Percentiles rank a stretch among this genome's conserved stretches.
Evolutionary conservation across 179 eudicot genomes (phyloP).

Genomic region (Vitellaria paradoxa): DNA sequence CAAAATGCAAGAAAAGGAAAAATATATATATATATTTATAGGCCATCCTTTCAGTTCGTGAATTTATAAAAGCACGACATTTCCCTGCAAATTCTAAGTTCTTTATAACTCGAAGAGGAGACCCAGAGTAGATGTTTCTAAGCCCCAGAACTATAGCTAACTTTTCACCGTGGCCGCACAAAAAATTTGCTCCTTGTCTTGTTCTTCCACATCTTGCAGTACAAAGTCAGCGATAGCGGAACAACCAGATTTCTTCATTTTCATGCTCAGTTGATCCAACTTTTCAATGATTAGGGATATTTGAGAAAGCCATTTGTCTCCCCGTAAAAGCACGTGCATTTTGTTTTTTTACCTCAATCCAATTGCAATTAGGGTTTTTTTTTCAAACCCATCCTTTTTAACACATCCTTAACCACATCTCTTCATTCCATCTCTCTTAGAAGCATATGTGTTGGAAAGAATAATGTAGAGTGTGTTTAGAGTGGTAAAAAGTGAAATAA

Average conservation of each 20-base stretch:
- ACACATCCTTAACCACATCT: constrained; percentile 39
- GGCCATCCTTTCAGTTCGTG: too few species aligned
- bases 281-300: constrained; percentile 41
- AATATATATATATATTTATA: too few species aligned
- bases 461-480: too few species aligned
- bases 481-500: too few species aligned
- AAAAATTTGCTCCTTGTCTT: constrained; percentile 43
- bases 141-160: constrained; percentile 47
- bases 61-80: constrained; percentile 43
- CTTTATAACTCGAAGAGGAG: constrained; percentile 39
- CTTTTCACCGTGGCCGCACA: constrained; percentile 52
- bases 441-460: constrained; percentile 61
- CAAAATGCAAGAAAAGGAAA: too few species aligned
- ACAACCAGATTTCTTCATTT: constrained; percentile 39
- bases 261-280: constrained; percentile 28
- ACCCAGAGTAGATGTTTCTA: constrained; percentile 32
- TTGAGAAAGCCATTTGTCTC: constrained; percentile 49
- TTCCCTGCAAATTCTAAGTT: constrained; percentile 50
- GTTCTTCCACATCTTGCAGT: constrained; percentile 54
- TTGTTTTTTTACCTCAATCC: constrained; percentile 60
- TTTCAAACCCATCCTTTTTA: constrained; percentile 42
- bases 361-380: constrained; percentile 62
- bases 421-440: constrained; percentile 58
- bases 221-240: constrained; percentile 29
- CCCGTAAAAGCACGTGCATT: constrained; percentile 59